Percentiles rank a stretch among this genome's conserved stretches.
Evolutionary conservation across 805 yeast genomes (phyloP).

Genomic region (Nakazawaea ambrosiae): DNA sequence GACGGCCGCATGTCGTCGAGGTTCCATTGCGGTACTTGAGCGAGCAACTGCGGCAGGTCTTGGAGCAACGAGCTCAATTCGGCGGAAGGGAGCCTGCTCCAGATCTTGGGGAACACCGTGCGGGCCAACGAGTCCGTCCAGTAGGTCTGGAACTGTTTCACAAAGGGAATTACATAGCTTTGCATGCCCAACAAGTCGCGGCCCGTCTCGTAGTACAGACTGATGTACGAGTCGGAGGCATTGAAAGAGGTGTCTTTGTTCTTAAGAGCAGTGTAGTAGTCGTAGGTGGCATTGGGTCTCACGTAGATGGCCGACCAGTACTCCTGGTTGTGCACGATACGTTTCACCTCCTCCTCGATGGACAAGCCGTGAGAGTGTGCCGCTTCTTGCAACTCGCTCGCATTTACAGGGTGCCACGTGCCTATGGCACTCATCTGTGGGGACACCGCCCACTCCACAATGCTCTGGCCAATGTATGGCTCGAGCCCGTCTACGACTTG

Average conservation of each 20-base stretch:
- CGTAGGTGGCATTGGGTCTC: conserved; percentile 39
- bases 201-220: conserved; percentile 51
- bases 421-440: conserved; percentile 13
- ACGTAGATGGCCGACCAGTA: conserved; percentile 58
- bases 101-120: conserved; percentile 17
- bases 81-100: conserved; percentile 19
- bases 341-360: conserved; percentile 28
- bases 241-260: conserved; percentile 19
- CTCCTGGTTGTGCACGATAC: conserved; percentile 43
- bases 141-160: conserved; percentile 1
- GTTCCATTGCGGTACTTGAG: conserved; percentile 28
- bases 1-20: conserved; percentile 42
- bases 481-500: conserved; percentile 3
- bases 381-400: conserved; percentile 20
- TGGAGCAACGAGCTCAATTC: conserved; percentile 12
- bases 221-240: conserved; percentile 21
- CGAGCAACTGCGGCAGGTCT: conserved; percentile 18
- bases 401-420: conserved; percentile 17
- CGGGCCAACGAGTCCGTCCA: background rate
- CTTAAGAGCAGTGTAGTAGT: conserved; percentile 29
- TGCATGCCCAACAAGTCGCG: conserved; percentile 30
- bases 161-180: conserved; percentile 1
- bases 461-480: conserved; percentile 14
- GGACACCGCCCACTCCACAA: conserved; percentile 17
- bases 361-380: conserved; percentile 25